Evolutionary conservation across 2,329 filamentous ascomycete genomes (phyloP), one percentile per base, ranked within the genome.

Genomic region (Trichoderma sp.): DNA sequence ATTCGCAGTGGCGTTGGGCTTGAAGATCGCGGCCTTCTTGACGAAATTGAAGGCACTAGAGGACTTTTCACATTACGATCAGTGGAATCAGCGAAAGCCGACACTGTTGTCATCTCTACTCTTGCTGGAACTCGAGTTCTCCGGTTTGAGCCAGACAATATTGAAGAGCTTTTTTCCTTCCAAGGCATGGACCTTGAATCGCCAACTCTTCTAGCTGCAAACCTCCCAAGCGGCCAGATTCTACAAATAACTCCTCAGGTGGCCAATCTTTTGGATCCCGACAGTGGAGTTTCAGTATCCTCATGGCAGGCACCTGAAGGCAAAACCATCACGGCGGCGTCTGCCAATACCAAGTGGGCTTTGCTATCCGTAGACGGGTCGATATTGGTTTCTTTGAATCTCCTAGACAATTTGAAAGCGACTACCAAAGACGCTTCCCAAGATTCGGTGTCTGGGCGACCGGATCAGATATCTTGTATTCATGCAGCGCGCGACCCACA

Each of bases 1-100:
- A 93, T 99, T 27, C 88, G 96, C 67, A 98, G 95, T 77, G 96
- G 96, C 61, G 94, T 99, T 62, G 94, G 94, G 0, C 86, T 98
- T 63, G 93, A 97, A 77, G 93, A 97, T 68, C 82, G 94, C 19
- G 95, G 94, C 24, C 86, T 95, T 5, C 83, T 98, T 10, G 92
- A 90, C 43, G 91, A 96, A 57, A 89, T 98, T 81, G 85, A 89
- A 37, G 87, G 90, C 76, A 89, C 93, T 53, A 89, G 89, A 67
- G 89, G 90, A 31, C 81, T 97, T 1, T 97, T 94, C 82, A 85
- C 90, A 4, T 78, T 97, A 16, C 83, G 82, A 72, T 86, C 86
- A 10, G 60, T 43, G 24, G 47, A 62, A 69, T 75, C 83, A 65
- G 79, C 80, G 0, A 80, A 82, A 47, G 82, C 82, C 29, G 93